Conservation (phyloP, 2,329 filamentous ascomycete species). For the Chrysoporthe cubensis region DNA sequence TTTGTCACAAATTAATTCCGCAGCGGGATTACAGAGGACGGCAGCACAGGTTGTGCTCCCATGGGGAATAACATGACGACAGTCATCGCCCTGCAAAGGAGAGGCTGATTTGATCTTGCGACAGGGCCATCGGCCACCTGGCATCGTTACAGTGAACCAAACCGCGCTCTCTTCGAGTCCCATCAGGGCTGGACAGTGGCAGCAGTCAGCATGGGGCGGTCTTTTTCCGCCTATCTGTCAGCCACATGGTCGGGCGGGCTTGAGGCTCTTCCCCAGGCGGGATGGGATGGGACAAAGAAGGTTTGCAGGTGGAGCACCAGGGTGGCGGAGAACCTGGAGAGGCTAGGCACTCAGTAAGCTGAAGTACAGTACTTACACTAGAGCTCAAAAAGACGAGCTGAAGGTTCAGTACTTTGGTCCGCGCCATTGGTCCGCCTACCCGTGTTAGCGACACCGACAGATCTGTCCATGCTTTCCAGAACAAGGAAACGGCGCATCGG, state of each 20-base stretch:
- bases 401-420: not conserved
- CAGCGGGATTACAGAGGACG: not conserved
- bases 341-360: too few species aligned
- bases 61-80: not conserved
- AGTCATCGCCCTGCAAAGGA: too few species aligned
- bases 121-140: too few species aligned
- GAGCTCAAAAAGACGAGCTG: not conserved
- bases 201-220: not conserved
- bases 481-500: not conserved
- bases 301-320: not conserved
- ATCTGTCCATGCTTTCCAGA: not conserved
- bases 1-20: not conserved
- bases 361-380: not conserved
- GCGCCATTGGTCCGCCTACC: not conserved
- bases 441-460: conserved; percentile 9
- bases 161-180: too few species aligned
- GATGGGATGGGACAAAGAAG: not conserved
- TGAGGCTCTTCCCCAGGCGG: not conserved
- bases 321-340: too few species aligned
- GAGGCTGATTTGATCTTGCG: too few species aligned
- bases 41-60: not conserved
- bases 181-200: not conserved
- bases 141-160: too few species aligned
- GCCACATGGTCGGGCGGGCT: not conserved
- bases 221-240: not conserved